Base-by-base conservation (phyloP, 2,329 filamentous ascomycete species). In the Fusarium nematophilum region DNA sequence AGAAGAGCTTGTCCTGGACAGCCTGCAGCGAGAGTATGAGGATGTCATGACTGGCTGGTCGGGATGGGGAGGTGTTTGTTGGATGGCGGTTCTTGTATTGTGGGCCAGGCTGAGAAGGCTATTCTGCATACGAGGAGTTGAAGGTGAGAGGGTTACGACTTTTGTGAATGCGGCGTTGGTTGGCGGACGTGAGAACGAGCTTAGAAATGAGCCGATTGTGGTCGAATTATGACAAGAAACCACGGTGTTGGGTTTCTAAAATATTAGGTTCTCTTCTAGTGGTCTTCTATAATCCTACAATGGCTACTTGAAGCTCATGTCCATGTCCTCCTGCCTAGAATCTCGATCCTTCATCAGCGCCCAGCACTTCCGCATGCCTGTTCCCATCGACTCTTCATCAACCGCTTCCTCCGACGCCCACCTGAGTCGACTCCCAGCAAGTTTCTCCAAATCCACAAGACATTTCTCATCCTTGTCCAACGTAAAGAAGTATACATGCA, bases 311-410 rank as follows among this genome's bases (percentile, higher is more conserved):
- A 36, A 21, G 14, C 33, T 36, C 33, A 21, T 36, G 18, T 18
- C 31, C 14, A 21, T 27, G 5, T 14, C 25, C 7, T 23, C 23
- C 15, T 37, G n/a, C 48, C 36, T 50, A 11, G 59, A 52, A 14
- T 55, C 60, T 11, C 55, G 60, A 18, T 71, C 70, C 45, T 70
- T 70, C 4, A 75, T 75, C 45, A 85, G 68, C 3, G 76, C 70
- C 83, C 83, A 86, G 66, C 83, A 86, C 64, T 83, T 85, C 30
- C 80, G 76, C 83, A 86, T 86, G 0, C 83, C 83, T 0, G 83
- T 85, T 0, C 83, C 83, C 83, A 86, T 86, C 0, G 82, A 83
- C 65, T 83, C 81, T 2, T 64, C 66, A 3, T 84, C 82, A 1
- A 83, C 73, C 7, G 75, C 73, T 3, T 70, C 65, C 1, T 69